A percentile compares a stretch with the other conserved stretches of the same genome.
phyloP scores from a whole-genome alignment of 1,284 basidiomycete genomes.

The Macrocystidia cucumis region DNA sequence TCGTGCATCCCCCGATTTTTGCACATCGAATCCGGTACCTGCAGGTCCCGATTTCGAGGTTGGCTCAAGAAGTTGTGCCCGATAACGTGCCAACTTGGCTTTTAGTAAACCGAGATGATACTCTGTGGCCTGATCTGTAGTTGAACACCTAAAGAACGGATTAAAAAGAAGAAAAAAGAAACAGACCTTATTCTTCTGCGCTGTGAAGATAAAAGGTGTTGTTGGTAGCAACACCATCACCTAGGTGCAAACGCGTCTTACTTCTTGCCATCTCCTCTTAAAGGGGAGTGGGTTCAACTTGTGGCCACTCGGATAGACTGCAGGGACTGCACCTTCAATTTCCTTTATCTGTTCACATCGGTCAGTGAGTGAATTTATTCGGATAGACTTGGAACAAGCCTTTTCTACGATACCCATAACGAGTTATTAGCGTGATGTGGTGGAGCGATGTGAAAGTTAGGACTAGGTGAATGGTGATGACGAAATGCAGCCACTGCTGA shows the following conservation, averaged over 20 bases:
- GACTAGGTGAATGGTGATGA: slow-evolving; percentile 1
- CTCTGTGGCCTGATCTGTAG: slow-evolving; percentile 63
- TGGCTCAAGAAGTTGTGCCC: slow-evolving; percentile 86
- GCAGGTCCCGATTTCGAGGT: slow-evolving; percentile 73
- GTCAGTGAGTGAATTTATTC: not conserved
- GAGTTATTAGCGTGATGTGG: no score
- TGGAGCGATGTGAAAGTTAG: slow-evolving; percentile 8
- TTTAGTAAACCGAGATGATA: slow-evolving; percentile 87
- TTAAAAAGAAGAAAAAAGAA: slow-evolving; percentile 3
- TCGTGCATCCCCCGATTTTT: slow-evolving; percentile 91
- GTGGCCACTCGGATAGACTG: slow-evolving; percentile 4
- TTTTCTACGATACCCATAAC: slow-evolving; percentile 92
- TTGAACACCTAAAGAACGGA: slow-evolving; percentile 8
- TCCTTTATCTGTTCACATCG: slow-evolving; percentile 70
- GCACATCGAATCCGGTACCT: slow-evolving; percentile 89
- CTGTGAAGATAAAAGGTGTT: slow-evolving; percentile 28
- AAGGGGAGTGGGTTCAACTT: slow-evolving; percentile 3
- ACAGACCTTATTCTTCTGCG: slow-evolving; percentile 84
- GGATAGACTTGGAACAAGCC: slow-evolving; percentile 27
- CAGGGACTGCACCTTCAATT: slow-evolving; percentile 79
- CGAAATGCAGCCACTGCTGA: slow-evolving; percentile 3
- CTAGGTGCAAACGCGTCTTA: slow-evolving; percentile 32
- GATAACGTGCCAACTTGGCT: slow-evolving; percentile 88
- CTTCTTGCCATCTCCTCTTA: slow-evolving; percentile 93
- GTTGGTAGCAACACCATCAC: no score